Evolutionary conservation across 2,329 filamentous ascomycete species (phyloP).

Genomic region (Aspergillus japonicus): DNA sequence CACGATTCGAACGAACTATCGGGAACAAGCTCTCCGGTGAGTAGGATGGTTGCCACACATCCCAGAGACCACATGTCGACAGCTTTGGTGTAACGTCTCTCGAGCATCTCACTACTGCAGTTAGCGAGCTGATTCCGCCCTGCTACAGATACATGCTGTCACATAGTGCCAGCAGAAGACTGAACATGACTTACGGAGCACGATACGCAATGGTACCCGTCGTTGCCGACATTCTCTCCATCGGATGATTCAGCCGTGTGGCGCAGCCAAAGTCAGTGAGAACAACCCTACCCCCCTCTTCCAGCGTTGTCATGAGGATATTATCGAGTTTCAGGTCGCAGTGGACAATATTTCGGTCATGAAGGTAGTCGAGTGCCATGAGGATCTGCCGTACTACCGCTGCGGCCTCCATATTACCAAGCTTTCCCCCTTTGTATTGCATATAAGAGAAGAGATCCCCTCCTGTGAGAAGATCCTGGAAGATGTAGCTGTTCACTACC

Average conservation of each 20-base stretch:
- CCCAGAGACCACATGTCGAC: slow-evolving; percentile 66
- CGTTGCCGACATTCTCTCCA: slow-evolving; percentile 52
- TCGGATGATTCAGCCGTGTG: slow-evolving; percentile 31
- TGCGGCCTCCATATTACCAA: slow-evolving; percentile 53
- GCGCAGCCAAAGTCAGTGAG: slow-evolving; percentile 63
- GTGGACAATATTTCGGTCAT: slow-evolving; percentile 56
- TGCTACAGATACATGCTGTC: too few relatives aligned
- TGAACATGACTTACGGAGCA: slow-evolving; percentile 54
- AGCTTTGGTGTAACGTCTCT: slow-evolving; percentile 55
- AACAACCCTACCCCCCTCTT: slow-evolving; percentile 52
- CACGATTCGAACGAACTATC: slow-evolving; percentile 30
- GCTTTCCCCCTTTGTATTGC: slow-evolving; percentile 47
- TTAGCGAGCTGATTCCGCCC: background rate
- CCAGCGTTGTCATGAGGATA: slow-evolving; percentile 57
- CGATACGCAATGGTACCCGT: slow-evolving; percentile 58
- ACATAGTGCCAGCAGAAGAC: background rate
- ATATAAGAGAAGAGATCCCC: slow-evolving; percentile 63
- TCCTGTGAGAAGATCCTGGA: slow-evolving; percentile 59
- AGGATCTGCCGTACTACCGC: slow-evolving; percentile 57
- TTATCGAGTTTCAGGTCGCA: slow-evolving; percentile 65
- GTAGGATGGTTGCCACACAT: slow-evolving; percentile 51
- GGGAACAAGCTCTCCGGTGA: slow-evolving; percentile 53
- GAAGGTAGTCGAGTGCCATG: slow-evolving; percentile 59
- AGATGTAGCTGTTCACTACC: slow-evolving; percentile 51
- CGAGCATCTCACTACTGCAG: slow-evolving; percentile 22